Evolutionary conservation across 768 basidiomycete species (phyloP).

Genomic region (Trametes elegans): DNA sequence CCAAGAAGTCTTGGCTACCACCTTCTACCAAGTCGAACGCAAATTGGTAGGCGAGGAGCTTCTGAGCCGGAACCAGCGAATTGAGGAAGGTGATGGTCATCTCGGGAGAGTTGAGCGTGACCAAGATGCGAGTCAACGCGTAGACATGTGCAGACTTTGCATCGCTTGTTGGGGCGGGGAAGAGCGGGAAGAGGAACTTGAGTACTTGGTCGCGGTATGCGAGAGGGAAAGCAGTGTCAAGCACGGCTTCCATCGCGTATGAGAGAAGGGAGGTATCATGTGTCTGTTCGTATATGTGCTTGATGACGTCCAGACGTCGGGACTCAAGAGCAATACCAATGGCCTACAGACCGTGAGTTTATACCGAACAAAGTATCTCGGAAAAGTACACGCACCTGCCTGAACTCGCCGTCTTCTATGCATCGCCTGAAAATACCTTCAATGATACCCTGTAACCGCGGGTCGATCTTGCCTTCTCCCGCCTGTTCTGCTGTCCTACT

Average conservation of each 20-base stretch:
- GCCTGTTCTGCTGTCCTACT: conserved; percentile 58
- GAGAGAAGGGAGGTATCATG: conserved; percentile 77
- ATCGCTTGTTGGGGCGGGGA: conserved; percentile 70
- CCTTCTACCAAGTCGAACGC: conserved; percentile 96
- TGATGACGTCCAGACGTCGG: conserved; percentile 82
- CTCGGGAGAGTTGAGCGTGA: conserved; percentile 81
- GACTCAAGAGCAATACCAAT: conserved; percentile 95
- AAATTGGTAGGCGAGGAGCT: conserved; percentile 87
- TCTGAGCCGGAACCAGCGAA: conserved; percentile 68
- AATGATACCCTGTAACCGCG: conserved; percentile 78
- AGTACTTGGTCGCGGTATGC: conserved; percentile 82
- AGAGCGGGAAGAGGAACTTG: conserved; percentile 79
- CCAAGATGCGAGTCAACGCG: conserved; percentile 82
- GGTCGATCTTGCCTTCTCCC: conserved; percentile 64
- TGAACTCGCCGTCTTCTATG: conserved; percentile 85
- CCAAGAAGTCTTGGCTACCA: conserved; percentile 89
- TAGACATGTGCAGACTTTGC: conserved; percentile 75
- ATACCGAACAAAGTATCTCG: neutral
- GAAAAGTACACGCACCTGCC: conserved; percentile 56
- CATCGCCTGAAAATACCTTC: conserved; percentile 87
- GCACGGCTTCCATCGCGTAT: conserved; percentile 90
- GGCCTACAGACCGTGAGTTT: conserved; percentile 50
- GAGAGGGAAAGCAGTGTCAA: conserved; percentile 86
- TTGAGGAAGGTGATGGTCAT: conserved; percentile 73
- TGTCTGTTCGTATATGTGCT: conserved; percentile 69